Percentiles rank a stretch among this genome's conserved stretches.
Conservation (phyloP, 2,329 filamentous ascomycete genomes). For the Epichloe gansuensis region DNA sequence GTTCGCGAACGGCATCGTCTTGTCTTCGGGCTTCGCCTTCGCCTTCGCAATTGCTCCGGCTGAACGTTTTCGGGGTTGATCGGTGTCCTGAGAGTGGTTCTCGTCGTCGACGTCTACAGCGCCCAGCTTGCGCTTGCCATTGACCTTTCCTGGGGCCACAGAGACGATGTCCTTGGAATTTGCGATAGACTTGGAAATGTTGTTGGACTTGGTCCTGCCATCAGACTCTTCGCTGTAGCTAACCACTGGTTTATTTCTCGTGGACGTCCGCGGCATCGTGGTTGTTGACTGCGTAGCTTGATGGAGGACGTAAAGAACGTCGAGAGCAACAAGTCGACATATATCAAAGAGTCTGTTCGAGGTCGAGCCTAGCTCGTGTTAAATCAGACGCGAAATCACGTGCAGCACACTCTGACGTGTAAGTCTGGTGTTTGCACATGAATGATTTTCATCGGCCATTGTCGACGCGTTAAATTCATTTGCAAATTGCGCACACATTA, state of each 20-base stretch:
- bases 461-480: not conserved
- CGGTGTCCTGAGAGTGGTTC: slow-evolving; percentile 10
- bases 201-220: not conserved
- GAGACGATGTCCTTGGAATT: slow-evolving; percentile 12
- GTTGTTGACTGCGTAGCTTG: not conserved
- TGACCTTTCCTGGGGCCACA: not conserved
- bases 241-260: slow-evolving; percentile 19
- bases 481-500: too few species aligned
- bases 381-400: slow-evolving; percentile 9
- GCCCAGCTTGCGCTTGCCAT: slow-evolving; percentile 13
- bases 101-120: slow-evolving; percentile 11
- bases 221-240: slow-evolving; percentile 21
- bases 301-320: not conserved
- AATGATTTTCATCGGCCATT: too few species aligned
- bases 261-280: slow-evolving; percentile 23
- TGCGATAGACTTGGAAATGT: slow-evolving; percentile 7
- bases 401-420: not conserved
- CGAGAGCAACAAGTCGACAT: not conserved
- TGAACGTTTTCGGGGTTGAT: slow-evolving; percentile 31
- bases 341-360: not conserved
- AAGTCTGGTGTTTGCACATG: too few species aligned
- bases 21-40: slow-evolving; percentile 25
- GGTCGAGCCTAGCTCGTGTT: not conserved
- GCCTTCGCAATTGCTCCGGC: slow-evolving; percentile 16
- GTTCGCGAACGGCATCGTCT: slow-evolving; percentile 49